A percentile compares a stretch with the other conserved stretches of the same genome.
Conservation (phyloP, 176 grass and related monocot species). For the Juncus effusus region DNA sequence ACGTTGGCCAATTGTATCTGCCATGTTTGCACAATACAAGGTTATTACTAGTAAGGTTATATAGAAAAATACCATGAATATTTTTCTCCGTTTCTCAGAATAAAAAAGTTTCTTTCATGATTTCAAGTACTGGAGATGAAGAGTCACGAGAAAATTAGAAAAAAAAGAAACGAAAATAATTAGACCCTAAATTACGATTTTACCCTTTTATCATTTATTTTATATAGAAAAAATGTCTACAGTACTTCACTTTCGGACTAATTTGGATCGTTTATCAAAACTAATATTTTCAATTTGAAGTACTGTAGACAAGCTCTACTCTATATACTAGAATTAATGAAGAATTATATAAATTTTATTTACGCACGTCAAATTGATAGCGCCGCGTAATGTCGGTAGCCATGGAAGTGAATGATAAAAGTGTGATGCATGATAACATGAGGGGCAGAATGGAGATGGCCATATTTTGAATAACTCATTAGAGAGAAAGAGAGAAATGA, state of each 20-base stretch:
- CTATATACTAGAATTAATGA: not conserved
- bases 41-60: not conserved
- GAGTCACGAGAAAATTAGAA: too few relatives aligned
- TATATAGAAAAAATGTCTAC: too few relatives aligned
- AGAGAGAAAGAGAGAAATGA: not conserved
- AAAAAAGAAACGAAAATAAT: too few relatives aligned
- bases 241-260: too few relatives aligned
- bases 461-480: constrained; percentile 5
- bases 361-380: constrained; percentile 28
- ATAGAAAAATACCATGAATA: not conserved
- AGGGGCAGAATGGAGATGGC: constrained; percentile 12
- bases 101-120: too few relatives aligned
- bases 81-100: too few relatives aligned
- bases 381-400: constrained; percentile 13
- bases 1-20: constrained; percentile 61
- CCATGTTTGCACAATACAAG: not conserved
- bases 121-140: too few relatives aligned
- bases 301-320: too few relatives aligned
- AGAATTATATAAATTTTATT: not conserved
- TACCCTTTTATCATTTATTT: too few relatives aligned
- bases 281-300: too few relatives aligned
- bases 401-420: constrained; percentile 7
- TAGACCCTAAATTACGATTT: too few relatives aligned
- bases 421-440: constrained; percentile 12
- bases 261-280: too few relatives aligned